phyloP scores from a whole-genome alignment of 371 early-diverging fungal genomes.

The Rhizopus delemar region DNA sequence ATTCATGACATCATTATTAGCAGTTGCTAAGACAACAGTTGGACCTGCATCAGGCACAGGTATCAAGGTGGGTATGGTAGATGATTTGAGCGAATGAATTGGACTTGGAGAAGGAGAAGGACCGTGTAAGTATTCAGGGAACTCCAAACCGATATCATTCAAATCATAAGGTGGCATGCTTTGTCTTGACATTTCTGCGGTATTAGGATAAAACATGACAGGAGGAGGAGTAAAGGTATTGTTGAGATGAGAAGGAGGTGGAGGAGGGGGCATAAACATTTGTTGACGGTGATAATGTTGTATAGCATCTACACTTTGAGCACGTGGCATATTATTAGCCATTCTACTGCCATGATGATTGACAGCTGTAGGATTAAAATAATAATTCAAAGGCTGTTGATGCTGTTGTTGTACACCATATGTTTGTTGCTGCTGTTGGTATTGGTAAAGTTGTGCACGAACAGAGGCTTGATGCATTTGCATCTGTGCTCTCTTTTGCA shows the following conservation, averaged over 20 bases:
- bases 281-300: conserved; percentile 18
- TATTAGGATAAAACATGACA: conserved; percentile 20
- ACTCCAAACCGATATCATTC: conserved; percentile 16
- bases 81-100: conserved; percentile 9
- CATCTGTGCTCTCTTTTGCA: conserved; percentile 60
- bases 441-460: conserved; percentile 32
- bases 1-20: background rate
- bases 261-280: conserved; percentile 17
- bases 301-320: conserved; percentile 45
- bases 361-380: conserved; percentile 16
- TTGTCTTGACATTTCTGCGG: conserved; percentile 24
- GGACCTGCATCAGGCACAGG: conserved; percentile 53
- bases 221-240: conserved; percentile 21
- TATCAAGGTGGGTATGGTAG: conserved; percentile 32
- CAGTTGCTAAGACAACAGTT: conserved; percentile 39
- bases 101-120: conserved; percentile 33
- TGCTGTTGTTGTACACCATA: conserved; percentile 7
- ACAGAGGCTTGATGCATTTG: conserved; percentile 42
- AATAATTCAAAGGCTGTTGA: background rate
- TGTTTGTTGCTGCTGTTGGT: conserved; percentile 27
- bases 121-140: conserved; percentile 37
- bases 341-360: conserved; percentile 8
- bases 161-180: conserved; percentile 35
- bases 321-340: conserved; percentile 25
- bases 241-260: conserved; percentile 7